Conservation (phyloP, 257 asterid genomes). For the Voacanga thouarsii region DNA sequence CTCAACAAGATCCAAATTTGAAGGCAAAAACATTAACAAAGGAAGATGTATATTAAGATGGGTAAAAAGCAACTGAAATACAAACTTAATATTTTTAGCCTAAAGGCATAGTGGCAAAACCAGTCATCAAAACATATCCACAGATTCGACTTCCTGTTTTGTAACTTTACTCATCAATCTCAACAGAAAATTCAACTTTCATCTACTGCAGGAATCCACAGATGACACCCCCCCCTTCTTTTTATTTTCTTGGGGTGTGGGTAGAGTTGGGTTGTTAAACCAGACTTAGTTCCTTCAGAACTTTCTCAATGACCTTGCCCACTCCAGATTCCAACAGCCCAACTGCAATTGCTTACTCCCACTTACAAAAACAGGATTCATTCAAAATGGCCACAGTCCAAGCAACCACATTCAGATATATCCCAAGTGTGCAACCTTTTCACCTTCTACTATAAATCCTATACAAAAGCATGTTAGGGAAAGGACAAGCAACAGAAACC, state of each 20-base stretch:
- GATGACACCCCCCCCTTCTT: not conserved
- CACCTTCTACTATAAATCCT: not conserved
- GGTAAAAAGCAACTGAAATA: too few species aligned
- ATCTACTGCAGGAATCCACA: not conserved
- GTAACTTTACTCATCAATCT: not conserved
- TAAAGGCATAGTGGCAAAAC: too few species aligned
- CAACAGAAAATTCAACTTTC: not conserved
- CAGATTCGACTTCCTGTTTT: not conserved
- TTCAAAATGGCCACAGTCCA: not conserved
- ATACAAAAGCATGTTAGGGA: not conserved
- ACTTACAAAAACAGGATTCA: not conserved
- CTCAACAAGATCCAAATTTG: not conserved
- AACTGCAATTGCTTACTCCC: not conserved
- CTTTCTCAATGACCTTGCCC: not conserved
- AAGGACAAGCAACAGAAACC: not conserved
- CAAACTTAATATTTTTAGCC: too few species aligned
- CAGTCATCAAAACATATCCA: too few species aligned
- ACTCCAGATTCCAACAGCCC: not conserved
- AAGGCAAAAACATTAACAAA: too few species aligned
- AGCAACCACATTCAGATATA: not conserved
- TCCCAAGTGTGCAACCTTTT: not conserved
- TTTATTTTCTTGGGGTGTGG: not conserved
- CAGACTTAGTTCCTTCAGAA: not conserved
- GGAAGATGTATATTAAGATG: too few species aligned
- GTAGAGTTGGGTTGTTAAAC: not conserved